These are phyloP conservation scores for Purshia tridentata DNA, from an alignment of 306 rosid genomes.

Conservation along the genomic window DNA sequence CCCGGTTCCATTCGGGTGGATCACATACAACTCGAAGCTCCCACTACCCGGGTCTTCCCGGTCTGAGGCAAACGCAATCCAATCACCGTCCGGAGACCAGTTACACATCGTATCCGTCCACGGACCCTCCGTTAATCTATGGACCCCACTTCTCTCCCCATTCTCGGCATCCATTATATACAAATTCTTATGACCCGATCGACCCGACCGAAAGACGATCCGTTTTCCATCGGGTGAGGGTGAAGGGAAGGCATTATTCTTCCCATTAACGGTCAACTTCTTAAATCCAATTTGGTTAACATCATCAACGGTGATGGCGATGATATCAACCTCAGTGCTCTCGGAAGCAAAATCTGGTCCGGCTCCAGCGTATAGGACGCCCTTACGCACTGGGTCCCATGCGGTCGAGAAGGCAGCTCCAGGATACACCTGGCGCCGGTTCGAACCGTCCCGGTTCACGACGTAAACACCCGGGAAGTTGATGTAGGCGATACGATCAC, in stretches of 20 bases:
- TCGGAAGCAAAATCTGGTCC: constrained; percentile 67
- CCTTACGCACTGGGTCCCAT: constrained; percentile 70
- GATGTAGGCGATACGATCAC: constrained; percentile 58
- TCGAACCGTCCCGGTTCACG: constrained; percentile 67
- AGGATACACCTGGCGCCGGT: constrained; percentile 43
- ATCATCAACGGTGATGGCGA: constrained; percentile 53
- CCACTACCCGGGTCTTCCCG: constrained; percentile 61
- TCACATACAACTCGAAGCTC: constrained; percentile 61
- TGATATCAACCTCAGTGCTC: constrained; percentile 56
- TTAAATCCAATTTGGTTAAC: constrained; percentile 22
- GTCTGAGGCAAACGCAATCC: constrained; percentile 81
- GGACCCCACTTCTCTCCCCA: constrained; percentile 54
- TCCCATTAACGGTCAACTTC: constrained; percentile 59
- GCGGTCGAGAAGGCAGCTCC: constrained; percentile 56
- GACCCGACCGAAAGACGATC: constrained; percentile 80
- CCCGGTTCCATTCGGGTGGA: constrained; percentile 80
- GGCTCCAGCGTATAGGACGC: constrained; percentile 55
- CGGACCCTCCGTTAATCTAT: constrained; percentile 55
- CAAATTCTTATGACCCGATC: constrained; percentile 62
- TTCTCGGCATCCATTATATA: constrained; percentile 66
- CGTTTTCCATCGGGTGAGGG: constrained; percentile 73
- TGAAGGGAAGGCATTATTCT: constrained; percentile 83
- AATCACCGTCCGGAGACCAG: constrained; percentile 86
- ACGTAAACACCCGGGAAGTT: constrained; percentile 64
- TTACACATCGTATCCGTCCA: constrained; percentile 88